A percentile compares a stretch with the other conserved stretches of the same genome.
Conservation (phyloP, 2,329 filamentous ascomycete genomes). For the Tolypocladium ovalisporum region DNA sequence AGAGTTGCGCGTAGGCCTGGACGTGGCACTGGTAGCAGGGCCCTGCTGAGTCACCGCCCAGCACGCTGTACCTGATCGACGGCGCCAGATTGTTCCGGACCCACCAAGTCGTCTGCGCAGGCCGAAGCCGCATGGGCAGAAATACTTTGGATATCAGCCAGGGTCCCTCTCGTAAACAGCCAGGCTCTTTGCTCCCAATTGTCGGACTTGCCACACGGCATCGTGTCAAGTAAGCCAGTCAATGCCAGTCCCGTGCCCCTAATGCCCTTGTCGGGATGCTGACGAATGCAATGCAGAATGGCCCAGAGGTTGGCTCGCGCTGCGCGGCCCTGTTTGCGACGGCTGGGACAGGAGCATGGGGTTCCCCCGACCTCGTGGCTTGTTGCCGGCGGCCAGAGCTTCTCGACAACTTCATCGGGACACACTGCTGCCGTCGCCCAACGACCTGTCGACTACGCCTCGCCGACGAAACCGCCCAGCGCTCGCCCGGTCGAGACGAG, state of each 20-base stretch:
- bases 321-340: conserved; percentile 10
- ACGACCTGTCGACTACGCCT: conserved; percentile 38
- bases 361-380: conserved; percentile 7
- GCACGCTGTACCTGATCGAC: not conserved
- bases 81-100: not conserved
- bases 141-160: not conserved
- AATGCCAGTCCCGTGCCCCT: not conserved
- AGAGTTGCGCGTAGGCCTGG: conserved; percentile 10
- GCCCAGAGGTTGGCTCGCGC: conserved; percentile 6
- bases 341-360: conserved; percentile 3
- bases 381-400: conserved; percentile 8
- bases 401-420: conserved; percentile 13
- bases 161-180: not conserved
- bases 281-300: conserved; percentile 8
- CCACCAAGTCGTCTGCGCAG: not conserved
- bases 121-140: not conserved
- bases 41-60: not conserved
- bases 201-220: not conserved
- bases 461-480: conserved; percentile 72
- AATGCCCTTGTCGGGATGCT: not conserved
- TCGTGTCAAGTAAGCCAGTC: not conserved
- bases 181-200: not conserved
- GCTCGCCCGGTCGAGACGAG: conserved; percentile 77
- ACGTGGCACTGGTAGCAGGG: not conserved
- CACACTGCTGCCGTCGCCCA: conserved; percentile 14